A percentile compares a stretch with the other conserved stretches of the same genome.
Evolutionary conservation across 2,329 filamentous ascomycete species (phyloP).

Genomic region (Aspergillus neoniger): DNA sequence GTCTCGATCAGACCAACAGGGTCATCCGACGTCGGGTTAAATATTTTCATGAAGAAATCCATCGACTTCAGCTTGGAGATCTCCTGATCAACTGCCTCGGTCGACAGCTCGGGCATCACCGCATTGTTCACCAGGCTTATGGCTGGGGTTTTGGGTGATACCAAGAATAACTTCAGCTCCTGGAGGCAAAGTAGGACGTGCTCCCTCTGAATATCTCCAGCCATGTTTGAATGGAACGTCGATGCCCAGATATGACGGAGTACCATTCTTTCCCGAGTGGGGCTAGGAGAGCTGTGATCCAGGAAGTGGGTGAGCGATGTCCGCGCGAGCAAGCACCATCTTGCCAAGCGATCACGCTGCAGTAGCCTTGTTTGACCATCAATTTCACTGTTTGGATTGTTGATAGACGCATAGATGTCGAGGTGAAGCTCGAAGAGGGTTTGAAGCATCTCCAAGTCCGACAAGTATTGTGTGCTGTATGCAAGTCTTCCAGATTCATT

Average conservation of each 20-base stretch:
- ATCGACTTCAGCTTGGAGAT: conserved; percentile 91
- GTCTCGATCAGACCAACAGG: conserved; percentile 85
- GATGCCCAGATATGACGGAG: conserved; percentile 69
- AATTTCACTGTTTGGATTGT: conserved; percentile 60
- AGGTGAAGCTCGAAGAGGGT: conserved; percentile 68
- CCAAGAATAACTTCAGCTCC: conserved; percentile 60
- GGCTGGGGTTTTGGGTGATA: conserved; percentile 49
- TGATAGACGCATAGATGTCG: conserved; percentile 65
- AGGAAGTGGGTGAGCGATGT: conserved; percentile 52
- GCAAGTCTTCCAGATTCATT: conserved; percentile 16
- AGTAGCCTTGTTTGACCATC: conserved; percentile 52
- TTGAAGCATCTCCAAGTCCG: conserved; percentile 57
- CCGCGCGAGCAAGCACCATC: conserved; percentile 62
- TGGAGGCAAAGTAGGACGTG: conserved; percentile 64
- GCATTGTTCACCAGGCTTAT: conserved; percentile 77
- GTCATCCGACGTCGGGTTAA: conserved; percentile 78
- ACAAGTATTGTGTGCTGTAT: conserved; percentile 35
- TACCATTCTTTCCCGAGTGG: conserved; percentile 47
- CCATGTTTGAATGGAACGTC: conserved; percentile 61
- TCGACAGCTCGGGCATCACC: conserved; percentile 83
- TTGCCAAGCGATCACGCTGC: conserved; percentile 60
- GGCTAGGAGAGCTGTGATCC: conserved; percentile 30
- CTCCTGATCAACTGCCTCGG: conserved; percentile 81
- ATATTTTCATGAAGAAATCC: conserved; percentile 91
- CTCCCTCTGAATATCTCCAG: conserved; percentile 57